Percentiles rank a stretch among this genome's conserved stretches.
Conservation (phyloP, 2,329 filamentous ascomycete species). For the Cladosporium colombiae region DNA sequence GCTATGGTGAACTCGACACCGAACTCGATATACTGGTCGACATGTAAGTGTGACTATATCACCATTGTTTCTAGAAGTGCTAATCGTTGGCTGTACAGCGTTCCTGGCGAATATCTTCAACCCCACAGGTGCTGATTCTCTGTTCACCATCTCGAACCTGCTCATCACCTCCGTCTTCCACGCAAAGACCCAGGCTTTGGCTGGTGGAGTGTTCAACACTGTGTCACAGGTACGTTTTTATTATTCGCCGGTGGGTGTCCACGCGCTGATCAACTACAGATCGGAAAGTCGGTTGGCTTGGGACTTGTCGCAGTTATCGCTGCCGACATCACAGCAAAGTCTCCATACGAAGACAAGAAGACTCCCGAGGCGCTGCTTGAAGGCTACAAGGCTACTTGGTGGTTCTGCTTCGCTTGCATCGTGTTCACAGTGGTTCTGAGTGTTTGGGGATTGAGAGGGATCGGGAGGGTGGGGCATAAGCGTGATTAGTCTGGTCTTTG, state of each 20-base stretch:
- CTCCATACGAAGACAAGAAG: slow-evolving; percentile 32
- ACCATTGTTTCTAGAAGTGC: background rate
- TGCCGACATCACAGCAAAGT: slow-evolving; percentile 27
- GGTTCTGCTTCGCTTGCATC: slow-evolving; percentile 44
- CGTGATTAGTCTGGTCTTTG: slow-evolving; percentile 1
- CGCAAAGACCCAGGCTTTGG: slow-evolving; percentile 44
- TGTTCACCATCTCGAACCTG: slow-evolving; percentile 48
- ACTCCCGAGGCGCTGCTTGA: slow-evolving; percentile 41
- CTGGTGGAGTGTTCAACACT: slow-evolving; percentile 50
- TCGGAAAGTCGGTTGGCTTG: slow-evolving; percentile 45
- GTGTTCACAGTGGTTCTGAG: slow-evolving; percentile 37
- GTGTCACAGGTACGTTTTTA: slow-evolving; percentile 29
- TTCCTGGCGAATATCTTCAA: slow-evolving; percentile 49
- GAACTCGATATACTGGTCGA: slow-evolving; percentile 50
- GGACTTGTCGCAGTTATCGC: slow-evolving; percentile 44
- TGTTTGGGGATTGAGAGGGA: slow-evolving; percentile 43
- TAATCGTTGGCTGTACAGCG: slow-evolving; percentile 28
- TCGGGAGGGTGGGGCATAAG: slow-evolving; percentile 49
- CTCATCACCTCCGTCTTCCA: slow-evolving; percentile 48
- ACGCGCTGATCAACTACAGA: no score
- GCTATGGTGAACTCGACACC: slow-evolving; percentile 51
- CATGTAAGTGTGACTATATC: slow-evolving; percentile 2
- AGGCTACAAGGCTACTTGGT: slow-evolving; percentile 47
- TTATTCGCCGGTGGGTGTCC: no score
- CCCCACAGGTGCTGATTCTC: slow-evolving; percentile 45